Conservation (phyloP, 495 filamentous ascomycete species). For the Podospora didyma region DNA sequence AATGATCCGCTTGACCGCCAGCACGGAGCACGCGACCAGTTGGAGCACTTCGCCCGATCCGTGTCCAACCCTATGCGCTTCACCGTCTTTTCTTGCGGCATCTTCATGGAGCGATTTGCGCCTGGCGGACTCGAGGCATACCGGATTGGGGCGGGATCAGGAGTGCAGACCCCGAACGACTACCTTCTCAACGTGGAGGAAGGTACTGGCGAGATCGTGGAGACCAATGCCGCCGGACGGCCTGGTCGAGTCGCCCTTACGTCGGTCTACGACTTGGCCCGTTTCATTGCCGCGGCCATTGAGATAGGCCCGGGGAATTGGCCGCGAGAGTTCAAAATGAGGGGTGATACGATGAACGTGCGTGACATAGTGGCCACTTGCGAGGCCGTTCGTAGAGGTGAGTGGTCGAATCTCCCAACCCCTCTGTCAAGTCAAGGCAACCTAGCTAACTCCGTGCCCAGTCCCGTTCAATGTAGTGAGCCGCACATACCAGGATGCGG, state of each 20-base stretch:
- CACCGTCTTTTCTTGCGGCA: constrained; percentile 66
- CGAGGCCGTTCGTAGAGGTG: constrained; percentile 38
- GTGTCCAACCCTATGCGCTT: constrained; percentile 50
- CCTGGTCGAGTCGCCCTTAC: constrained; percentile 59
- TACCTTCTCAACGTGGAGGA: constrained; percentile 60
- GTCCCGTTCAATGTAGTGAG: constrained; percentile 36
- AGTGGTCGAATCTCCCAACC: constrained; percentile 12
- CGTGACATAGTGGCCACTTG: constrained; percentile 45
- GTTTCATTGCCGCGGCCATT: constrained; percentile 59
- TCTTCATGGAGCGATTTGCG: constrained; percentile 73
- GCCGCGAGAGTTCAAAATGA: constrained; percentile 64
- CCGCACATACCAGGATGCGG: constrained; percentile 38
- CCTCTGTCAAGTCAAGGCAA: not conserved
- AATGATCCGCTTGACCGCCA: constrained; percentile 53
- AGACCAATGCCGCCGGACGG: constrained; percentile 42
- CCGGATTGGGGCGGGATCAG: constrained; percentile 47
- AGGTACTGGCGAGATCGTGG: constrained; percentile 55
- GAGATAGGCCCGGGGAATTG: constrained; percentile 56
- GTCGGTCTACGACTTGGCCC: constrained; percentile 61
- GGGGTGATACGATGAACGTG: constrained; percentile 56
- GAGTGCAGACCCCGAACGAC: constrained; percentile 52
- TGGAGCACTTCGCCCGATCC: constrained; percentile 48
- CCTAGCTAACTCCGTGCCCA: constrained; percentile 7
- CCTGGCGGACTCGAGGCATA: constrained; percentile 56
- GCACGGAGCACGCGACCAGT: constrained; percentile 47